Base-by-base conservation (phyloP, 176 grass and related monocot genomes). In the Pontederia paniculata region DNA sequence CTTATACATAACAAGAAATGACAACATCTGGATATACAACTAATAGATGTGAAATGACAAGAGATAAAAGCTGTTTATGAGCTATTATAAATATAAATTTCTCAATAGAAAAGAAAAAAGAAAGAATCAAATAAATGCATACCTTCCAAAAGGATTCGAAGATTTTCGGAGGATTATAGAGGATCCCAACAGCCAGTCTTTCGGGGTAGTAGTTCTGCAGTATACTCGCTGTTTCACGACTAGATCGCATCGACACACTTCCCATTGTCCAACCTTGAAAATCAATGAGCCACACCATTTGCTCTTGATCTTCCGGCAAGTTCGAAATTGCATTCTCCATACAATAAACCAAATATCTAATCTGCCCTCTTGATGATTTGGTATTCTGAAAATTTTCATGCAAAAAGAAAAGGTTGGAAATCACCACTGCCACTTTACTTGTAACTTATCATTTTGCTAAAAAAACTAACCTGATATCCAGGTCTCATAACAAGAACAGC, bases 81-180 rank as follows among this genome's bases (percentile, higher is more conserved):
- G 5, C 1, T 31, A 31, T 31, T 31, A 5, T 31, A 31, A 31
- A 1, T 31, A 31, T 31, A 1, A 31, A 31, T 31, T 2, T 31
- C 25, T 31, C 25, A 62, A 31, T 57, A 82, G 12, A 44, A 18
- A 67, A 55, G n/a, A 62, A 22, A 66, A 17, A 50, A n/a, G n/a
- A n/a, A n/a, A n/a, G n/a, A n/a, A n/a, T n/a, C 15, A 63, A 55
- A 70, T 41, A 17, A 52, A 45, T 48, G 15, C 41, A 63, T 65
- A 84, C 86, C 81, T 84, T 89, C 78, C 77, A 89, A 56, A 89
- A 89, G 19, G 81, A 89, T 45, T 89, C 86, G 63, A 89, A 89
- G 66, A 89, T 66, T 72, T 71, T 89, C 47, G 86, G 86, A 74
- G 86, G 86, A 49, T 89, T 89, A 75, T 89, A 84, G 46, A 84